Base-by-base conservation (phyloP, 495 filamentous ascomycete genomes). In the Aspergillus incahuasiensis region DNA sequence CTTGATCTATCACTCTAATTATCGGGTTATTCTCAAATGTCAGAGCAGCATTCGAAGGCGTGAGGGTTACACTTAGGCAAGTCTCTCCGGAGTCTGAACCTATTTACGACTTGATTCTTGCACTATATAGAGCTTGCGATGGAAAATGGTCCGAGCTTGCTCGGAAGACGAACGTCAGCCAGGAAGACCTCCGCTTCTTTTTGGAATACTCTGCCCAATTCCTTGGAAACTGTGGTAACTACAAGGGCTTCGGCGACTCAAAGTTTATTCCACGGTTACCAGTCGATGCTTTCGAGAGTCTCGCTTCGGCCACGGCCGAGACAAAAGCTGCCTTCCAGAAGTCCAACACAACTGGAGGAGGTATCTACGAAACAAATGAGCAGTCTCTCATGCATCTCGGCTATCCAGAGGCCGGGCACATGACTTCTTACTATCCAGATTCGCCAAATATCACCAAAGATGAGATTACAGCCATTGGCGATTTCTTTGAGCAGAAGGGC, bases 161-260 rank as follows among this genome's bases (percentile, higher is more conserved):
- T 32, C 70, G 79, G 40, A 82, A 88, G 60, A 86, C 89, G 16
- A 82, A 84, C 15, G 76, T 95, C 47, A 86, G 81, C 28, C 74
- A 87, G 22, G 79, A 86, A 42, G 80, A 90, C 41, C 67, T 96
- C 22, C 77, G 79, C 9, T 80, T 83, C 59, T 96, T 95, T 74
- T 74, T 97, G 22, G 83, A 92, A 69, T 98, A 97, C 71, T 78
- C 91, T 1, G 85, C 86, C 2, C 88, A 92, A 64, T 94, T 97
- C 68, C 75, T 98, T 6, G 91, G 91, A 22, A 97, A 97, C 65
- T 74, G 79, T 45, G 94, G 94, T 43, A 98, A 98, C 70, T 98
- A 95, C 76, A 97, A 97, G 73, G 88, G 87, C 25, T 96, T 97
- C 61, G 94, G 94, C 32, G 94, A 98, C 68, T 82, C 86, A 56